Conservation (phyloP, 2,329 filamentous ascomycete genomes). For the Talaromyces piceae region DNA sequence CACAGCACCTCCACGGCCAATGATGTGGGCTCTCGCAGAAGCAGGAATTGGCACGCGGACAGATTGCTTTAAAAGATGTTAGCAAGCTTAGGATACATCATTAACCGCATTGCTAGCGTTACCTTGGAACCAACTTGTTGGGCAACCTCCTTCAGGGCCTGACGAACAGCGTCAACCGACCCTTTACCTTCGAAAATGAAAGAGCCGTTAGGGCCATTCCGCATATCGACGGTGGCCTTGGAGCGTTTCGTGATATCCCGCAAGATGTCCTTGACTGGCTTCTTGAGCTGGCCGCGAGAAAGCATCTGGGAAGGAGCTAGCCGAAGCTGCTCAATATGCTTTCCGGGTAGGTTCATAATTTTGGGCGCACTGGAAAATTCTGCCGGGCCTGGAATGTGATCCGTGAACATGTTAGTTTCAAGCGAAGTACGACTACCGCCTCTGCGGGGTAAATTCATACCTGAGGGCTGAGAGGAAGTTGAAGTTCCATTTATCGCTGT, state of each 20-base stretch:
- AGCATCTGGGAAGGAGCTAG: constrained; percentile 70
- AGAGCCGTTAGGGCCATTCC: constrained; percentile 61
- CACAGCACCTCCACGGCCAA: constrained; percentile 81
- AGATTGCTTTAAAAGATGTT: constrained; percentile 45
- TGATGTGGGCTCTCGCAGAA: constrained; percentile 80
- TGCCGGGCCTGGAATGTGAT: constrained; percentile 42
- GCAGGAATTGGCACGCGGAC: constrained; percentile 73
- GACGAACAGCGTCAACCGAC: constrained; percentile 72
- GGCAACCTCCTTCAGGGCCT: constrained; percentile 83
- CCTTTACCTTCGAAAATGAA: constrained; percentile 80
- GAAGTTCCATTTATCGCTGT: constrained; percentile 39
- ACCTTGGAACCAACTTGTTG: constrained; percentile 83
- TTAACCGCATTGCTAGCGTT: constrained; percentile 21
- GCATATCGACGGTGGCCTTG: constrained; percentile 75
- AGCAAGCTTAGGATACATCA: constrained; percentile 5
- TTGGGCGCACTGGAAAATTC: constrained; percentile 37
- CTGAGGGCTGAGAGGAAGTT: constrained; percentile 48
- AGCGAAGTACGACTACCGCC: not conserved
- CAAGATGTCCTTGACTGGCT: constrained; percentile 74
- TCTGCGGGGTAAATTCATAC: constrained; percentile 29
- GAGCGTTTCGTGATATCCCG: constrained; percentile 90
- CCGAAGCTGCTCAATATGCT: constrained; percentile 67
- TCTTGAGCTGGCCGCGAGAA: constrained; percentile 70
- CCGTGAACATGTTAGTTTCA: not conserved
- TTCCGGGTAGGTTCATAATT: constrained; percentile 70